Conservation (phyloP, 2,329 filamentous ascomycete species). For the Plenodomus lindquistii region DNA sequence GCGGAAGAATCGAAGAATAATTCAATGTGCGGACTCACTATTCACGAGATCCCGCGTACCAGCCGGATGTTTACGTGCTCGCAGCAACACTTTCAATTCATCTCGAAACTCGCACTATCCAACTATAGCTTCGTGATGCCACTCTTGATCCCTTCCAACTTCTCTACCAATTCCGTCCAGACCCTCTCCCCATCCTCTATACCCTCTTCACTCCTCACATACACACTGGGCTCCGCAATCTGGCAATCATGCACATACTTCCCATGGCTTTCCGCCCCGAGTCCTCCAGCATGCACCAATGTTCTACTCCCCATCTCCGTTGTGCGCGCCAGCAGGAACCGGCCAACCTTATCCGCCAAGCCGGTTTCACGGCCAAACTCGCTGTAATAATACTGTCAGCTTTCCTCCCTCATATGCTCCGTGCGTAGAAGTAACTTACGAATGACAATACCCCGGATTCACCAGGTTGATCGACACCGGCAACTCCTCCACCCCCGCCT, state of each 20-base stretch:
- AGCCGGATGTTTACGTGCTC: no score
- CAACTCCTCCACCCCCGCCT: slow-evolving; percentile 12
- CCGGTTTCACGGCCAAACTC: slow-evolving; percentile 26
- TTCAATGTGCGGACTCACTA: no score
- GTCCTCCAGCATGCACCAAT: slow-evolving; percentile 45
- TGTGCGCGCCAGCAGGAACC: slow-evolving; percentile 35
- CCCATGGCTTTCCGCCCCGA: slow-evolving; percentile 46
- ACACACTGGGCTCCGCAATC: slow-evolving; percentile 30
- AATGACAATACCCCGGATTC: slow-evolving; percentile 42
- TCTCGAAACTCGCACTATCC: no score
- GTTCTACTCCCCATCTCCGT: slow-evolving; percentile 49
- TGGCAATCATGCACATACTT: slow-evolving; percentile 45
- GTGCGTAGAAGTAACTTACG: slow-evolving; percentile 17
- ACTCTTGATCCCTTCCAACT: slow-evolving; percentile 44
- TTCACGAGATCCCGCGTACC: no score
- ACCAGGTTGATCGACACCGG: slow-evolving; percentile 39
- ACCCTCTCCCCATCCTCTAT: slow-evolving; percentile 40
- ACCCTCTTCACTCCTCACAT: slow-evolving; percentile 45
- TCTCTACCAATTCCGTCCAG: slow-evolving; percentile 46
- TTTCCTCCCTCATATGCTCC: slow-evolving; percentile 4
- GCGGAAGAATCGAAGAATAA: no score
- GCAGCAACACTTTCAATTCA: no score
- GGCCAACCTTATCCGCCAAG: slow-evolving; percentile 10
- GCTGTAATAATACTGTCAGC: no score
- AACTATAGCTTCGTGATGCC: slow-evolving; percentile 26